A percentile compares a stretch with the other conserved stretches of the same genome.
phyloP scores from a whole-genome alignment of 768 basidiomycete genomes.

The Lepiota venenata region DNA sequence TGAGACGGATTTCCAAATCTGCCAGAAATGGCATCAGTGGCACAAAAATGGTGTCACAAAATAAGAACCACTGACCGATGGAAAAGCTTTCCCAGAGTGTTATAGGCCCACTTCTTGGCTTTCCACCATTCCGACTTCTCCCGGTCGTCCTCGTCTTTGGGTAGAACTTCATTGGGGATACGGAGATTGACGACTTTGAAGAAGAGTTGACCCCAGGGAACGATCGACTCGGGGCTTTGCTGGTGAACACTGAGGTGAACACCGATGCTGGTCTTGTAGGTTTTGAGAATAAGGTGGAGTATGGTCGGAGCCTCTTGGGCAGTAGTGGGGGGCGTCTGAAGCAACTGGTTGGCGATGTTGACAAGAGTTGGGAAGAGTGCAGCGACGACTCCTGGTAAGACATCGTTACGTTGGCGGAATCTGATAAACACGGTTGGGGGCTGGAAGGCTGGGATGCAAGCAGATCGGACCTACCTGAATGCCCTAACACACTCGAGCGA shows the following conservation, averaged over 20 bases:
- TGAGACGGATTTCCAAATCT: constrained; percentile 89
- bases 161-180: constrained; percentile 62
- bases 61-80: constrained; percentile 43
- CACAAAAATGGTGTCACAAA: background rate
- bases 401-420: constrained; percentile 63
- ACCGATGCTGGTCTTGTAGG: constrained; percentile 82
- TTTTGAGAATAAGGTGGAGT: constrained; percentile 83
- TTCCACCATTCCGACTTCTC: constrained; percentile 88
- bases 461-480: constrained; percentile 49
- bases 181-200: constrained; percentile 76
- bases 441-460: background rate
- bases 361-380: constrained; percentile 75
- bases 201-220: constrained; percentile 85
- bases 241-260: constrained; percentile 71
- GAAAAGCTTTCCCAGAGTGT: constrained; percentile 75
- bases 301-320: constrained; percentile 77
- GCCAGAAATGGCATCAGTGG: constrained; percentile 1
- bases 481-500: constrained; percentile 76
- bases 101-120: constrained; percentile 91
- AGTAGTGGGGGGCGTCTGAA: constrained; percentile 57
- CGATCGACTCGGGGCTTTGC: constrained; percentile 68
- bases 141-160: constrained; percentile 70
- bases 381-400: constrained; percentile 54
- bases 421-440: constrained; percentile 29
- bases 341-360: constrained; percentile 66